phyloP scores from a whole-genome alignment of 768 basidiomycete genomes.

The Phanerochaete carnosa region DNA sequence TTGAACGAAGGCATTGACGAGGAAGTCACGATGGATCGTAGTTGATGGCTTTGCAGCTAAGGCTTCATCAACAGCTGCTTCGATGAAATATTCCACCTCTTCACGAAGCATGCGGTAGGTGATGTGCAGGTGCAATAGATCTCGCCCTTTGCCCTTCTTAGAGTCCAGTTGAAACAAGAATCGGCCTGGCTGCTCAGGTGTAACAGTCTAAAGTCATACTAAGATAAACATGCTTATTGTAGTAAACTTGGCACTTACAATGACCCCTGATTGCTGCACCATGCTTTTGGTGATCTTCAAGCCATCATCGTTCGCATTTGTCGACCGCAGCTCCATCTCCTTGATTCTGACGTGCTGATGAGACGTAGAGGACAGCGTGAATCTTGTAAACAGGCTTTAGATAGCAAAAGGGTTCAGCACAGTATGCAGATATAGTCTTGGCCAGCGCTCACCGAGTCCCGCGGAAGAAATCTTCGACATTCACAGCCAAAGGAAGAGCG shows the following conservation, averaged over 20 bases:
- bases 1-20: slow-evolving; percentile 50
- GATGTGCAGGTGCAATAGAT: slow-evolving; percentile 61
- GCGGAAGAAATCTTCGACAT: slow-evolving; percentile 96
- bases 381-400: slow-evolving; percentile 84
- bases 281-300: slow-evolving; percentile 51
- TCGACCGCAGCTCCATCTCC: slow-evolving; percentile 51
- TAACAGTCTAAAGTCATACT: slow-evolving; percentile 54
- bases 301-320: slow-evolving; percentile 40
- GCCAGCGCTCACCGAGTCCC: slow-evolving; percentile 61
- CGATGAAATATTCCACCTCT: slow-evolving; percentile 68
- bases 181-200: slow-evolving; percentile 69
- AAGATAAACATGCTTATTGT: background rate
- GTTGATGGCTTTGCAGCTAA: slow-evolving; percentile 33
- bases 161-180: slow-evolving; percentile 82
- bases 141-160: slow-evolving; percentile 56
- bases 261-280: slow-evolving; percentile 41
- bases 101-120: slow-evolving; percentile 79
- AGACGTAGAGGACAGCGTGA: slow-evolving; percentile 81
- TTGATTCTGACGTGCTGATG: slow-evolving; percentile 76
- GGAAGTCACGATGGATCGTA: slow-evolving; percentile 35
- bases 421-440: background rate
- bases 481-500: slow-evolving; percentile 82
- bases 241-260: slow-evolving; percentile 36
- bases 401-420: background rate
- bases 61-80: slow-evolving; percentile 42